phyloP scores from a whole-genome alignment of 2,329 filamentous ascomycete species.

The Epichloe uncinata region DNA sequence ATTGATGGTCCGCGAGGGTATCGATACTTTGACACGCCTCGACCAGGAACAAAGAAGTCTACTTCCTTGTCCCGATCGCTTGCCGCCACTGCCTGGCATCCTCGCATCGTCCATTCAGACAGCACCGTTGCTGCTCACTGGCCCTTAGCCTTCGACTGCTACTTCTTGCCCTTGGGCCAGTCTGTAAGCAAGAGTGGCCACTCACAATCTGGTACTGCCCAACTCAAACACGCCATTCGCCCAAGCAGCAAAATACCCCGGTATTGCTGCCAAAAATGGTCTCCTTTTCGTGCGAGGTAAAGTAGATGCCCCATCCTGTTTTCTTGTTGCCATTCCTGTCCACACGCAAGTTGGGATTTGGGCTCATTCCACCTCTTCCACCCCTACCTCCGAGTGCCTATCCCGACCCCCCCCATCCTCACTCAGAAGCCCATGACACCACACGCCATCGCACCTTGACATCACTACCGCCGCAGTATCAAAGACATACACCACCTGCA shows the following conservation, averaged over 20 bases:
- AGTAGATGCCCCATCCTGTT: conserved; percentile 10
- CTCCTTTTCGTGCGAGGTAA: conserved; percentile 84
- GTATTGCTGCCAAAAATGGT: conserved; percentile 47
- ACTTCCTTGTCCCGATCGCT: not conserved
- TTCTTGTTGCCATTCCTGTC: conserved; percentile 9
- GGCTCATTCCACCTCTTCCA: conserved; percentile 4
- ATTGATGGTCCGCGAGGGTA: not conserved
- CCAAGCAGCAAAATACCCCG: conserved; percentile 9
- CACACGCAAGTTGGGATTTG: not conserved
- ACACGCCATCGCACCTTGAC: conserved; percentile 8
- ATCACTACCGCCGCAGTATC: conserved; percentile 7
- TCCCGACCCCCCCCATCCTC: conserved; percentile 6
- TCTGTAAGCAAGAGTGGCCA: conserved; percentile 5
- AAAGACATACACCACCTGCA: not conserved
- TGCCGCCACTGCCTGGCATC: not conserved
- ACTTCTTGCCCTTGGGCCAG: not conserved
- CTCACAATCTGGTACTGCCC: conserved; percentile 8
- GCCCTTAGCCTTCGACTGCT: conserved; percentile 1
- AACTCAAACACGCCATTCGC: conserved; percentile 6
- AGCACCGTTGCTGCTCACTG: not conserved
- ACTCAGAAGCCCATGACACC: not conserved
- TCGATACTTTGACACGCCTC: too few relatives aligned
- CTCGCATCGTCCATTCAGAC: not conserved
- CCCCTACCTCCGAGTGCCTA: conserved; percentile 6
- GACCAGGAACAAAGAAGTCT: not conserved